These are phyloP conservation scores for Rutstroemia sp. DNA, from an alignment of 2,329 filamentous ascomycete genomes.

Conservation along the genomic window DNA sequence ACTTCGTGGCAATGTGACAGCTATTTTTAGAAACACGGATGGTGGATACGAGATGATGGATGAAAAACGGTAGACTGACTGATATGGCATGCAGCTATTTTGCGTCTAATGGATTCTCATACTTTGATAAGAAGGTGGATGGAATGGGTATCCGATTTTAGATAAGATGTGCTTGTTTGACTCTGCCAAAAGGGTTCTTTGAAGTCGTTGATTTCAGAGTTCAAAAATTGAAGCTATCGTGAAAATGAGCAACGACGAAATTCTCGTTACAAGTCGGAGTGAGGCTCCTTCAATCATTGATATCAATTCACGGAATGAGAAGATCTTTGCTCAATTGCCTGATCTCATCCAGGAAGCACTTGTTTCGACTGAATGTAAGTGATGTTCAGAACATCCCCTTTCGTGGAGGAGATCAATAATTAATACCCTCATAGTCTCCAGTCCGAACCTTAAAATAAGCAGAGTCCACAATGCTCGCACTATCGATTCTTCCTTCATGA, in stretches of 20 bases:
- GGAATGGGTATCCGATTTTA: too few species aligned
- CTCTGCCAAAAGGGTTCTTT: too few species aligned
- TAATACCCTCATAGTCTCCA: constrained; percentile 15
- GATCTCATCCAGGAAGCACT: constrained; percentile 26
- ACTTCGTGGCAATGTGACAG: too few species aligned
- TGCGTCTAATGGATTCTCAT: too few species aligned
- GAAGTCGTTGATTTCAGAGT: too few species aligned
- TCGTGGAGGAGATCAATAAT: too few species aligned
- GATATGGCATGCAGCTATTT: neutral
- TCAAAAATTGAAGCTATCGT: neutral
- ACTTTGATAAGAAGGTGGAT: too few species aligned
- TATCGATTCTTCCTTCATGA: constrained; percentile 16
- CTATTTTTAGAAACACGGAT: neutral
- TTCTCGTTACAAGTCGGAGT: constrained; percentile 22
- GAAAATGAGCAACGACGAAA: constrained; percentile 10
- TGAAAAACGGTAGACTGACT: neutral
- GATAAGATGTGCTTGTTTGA: too few species aligned
- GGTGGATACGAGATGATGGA: neutral
- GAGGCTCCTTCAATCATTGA: constrained; percentile 23
- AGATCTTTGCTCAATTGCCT: constrained; percentile 21
- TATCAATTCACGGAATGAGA: constrained; percentile 20
- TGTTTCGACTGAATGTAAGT: constrained; percentile 24
- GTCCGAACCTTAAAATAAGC: constrained; percentile 19
- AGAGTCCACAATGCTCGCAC: constrained; percentile 15
- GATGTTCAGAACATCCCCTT: neutral